Evolutionary conservation across 2,329 filamentous ascomycete genomes (phyloP), one percentile per base, ranked within the genome.

Genomic region (Fusarium austroafricanum): DNA sequence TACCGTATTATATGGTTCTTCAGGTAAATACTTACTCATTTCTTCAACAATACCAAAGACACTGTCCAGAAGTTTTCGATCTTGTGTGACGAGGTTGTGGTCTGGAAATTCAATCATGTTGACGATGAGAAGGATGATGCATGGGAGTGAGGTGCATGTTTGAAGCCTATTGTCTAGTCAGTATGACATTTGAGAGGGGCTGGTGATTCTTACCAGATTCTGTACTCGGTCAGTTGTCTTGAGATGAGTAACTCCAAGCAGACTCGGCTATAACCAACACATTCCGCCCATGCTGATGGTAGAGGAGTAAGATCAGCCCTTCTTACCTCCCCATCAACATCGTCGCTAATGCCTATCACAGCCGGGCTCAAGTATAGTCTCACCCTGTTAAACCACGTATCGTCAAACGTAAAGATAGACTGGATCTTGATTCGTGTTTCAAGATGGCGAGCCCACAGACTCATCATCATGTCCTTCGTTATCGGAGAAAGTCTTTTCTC

Each of bases 31-130:
- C 2, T 23, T 10, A 3, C 14, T 29, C 42, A 63, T 18, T 3
- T 23, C 17, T 4, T 50, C 28, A 9, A 71, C 71, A 1, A 42
- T n/a, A 1, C 15, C 15, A 15, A 56, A 55, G 6, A 55, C 61
- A 2, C 15, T 15, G 5, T 71, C 65, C 7, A 72, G 26, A 2
- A 71, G 29, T 14, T 45, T 23, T 17, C 53, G 49, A 7, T 72
- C 68, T 0, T 51, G 33, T 1, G 21, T 6, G 2, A 61, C 45
- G 2, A 45, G 23, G 10, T 26, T 37, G 5, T 68, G 56, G 20
- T 52, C 57, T 5, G 70, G 70, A 39, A 60, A 67, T 31, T 72
- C 70, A 3, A 72, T 66, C 38, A 71, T 69, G 15, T 72, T 73
- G 26, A 72, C 53, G 14, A 70, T 47, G 0, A 73, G 39, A 14